phyloP scores from a whole-genome alignment of 257 asterid species.

The Orobanche coerulescens region DNA sequence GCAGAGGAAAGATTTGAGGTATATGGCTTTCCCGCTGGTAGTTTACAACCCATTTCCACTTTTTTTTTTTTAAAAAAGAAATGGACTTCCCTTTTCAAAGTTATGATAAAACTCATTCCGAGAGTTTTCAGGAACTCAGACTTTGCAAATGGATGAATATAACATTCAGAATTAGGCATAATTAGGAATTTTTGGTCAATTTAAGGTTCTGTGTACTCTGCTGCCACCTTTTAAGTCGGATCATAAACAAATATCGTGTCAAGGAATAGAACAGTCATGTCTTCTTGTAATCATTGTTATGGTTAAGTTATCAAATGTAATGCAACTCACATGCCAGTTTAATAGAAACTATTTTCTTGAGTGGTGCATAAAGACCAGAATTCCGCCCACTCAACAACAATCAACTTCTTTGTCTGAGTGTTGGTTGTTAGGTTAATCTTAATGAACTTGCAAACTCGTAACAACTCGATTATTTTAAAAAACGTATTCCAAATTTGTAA shows the following conservation, averaged over 20 bases:
- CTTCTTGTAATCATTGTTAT: background rate
- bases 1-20: constrained; percentile 75
- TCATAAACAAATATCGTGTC: background rate
- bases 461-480: too few species aligned
- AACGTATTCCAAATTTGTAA: too few species aligned
- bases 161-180: too few species aligned
- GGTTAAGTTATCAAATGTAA: background rate
- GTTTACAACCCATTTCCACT: background rate
- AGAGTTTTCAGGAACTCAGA: background rate
- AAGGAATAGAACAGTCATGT: background rate
- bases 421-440: background rate
- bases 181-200: background rate
- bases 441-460: background rate
- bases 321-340: background rate
- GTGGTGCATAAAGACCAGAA: background rate
- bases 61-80: too few species aligned
- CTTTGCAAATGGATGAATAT: too few species aligned
- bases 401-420: background rate
- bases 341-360: background rate
- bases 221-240: background rate
- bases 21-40: constrained; percentile 15
- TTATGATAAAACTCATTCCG: background rate
- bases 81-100: background rate
- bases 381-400: background rate
- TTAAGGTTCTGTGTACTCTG: too few species aligned